A percentile compares a stretch with the other conserved stretches of the same genome.
Evolutionary conservation across 495 filamentous ascomycete genomes (phyloP).

Genomic region (Entonaema liquescens): DNA sequence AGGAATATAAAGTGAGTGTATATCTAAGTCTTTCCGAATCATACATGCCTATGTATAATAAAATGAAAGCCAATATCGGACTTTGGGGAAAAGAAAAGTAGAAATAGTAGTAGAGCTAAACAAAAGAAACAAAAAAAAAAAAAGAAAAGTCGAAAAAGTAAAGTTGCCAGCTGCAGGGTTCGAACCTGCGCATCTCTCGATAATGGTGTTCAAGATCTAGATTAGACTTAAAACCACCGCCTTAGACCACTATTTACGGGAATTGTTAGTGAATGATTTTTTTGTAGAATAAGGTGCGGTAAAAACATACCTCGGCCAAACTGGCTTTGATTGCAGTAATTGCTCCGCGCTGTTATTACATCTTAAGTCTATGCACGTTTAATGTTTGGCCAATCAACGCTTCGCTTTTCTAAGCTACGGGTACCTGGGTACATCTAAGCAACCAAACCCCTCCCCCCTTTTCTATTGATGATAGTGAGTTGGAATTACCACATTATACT

Average conservation of each 20-base stretch:
- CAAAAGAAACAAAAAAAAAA: not conserved
- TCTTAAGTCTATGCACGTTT: not conserved
- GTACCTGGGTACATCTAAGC: not conserved
- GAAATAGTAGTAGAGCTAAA: too few relatives aligned
- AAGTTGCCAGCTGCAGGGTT: slow-evolving; percentile 41
- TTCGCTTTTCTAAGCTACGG: not conserved
- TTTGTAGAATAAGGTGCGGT: not conserved
- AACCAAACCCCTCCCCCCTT: too few relatives aligned
- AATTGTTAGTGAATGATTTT: slow-evolving; percentile 2
- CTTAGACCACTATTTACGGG: slow-evolving; percentile 32
- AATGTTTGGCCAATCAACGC: not conserved
- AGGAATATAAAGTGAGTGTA: not conserved
- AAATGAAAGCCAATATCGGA: not conserved
- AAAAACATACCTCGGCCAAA: slow-evolving; percentile 17
- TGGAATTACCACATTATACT: too few relatives aligned
- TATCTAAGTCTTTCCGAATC: too few relatives aligned
- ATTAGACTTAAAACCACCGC: slow-evolving; percentile 38
- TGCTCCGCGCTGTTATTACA: not conserved
- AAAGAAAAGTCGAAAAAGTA: not conserved
- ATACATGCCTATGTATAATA: too few relatives aligned
- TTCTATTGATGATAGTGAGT: not conserved
- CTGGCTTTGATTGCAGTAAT: slow-evolving; percentile 1
- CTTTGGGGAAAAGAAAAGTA: not conserved
- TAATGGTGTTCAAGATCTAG: slow-evolving; percentile 39
- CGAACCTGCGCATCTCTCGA: slow-evolving; percentile 43